Evolutionary conservation across 352 stramenopile species (phyloP), one percentile per base, ranked within the genome.

Genomic region (Globisporangium perplexum): DNA sequence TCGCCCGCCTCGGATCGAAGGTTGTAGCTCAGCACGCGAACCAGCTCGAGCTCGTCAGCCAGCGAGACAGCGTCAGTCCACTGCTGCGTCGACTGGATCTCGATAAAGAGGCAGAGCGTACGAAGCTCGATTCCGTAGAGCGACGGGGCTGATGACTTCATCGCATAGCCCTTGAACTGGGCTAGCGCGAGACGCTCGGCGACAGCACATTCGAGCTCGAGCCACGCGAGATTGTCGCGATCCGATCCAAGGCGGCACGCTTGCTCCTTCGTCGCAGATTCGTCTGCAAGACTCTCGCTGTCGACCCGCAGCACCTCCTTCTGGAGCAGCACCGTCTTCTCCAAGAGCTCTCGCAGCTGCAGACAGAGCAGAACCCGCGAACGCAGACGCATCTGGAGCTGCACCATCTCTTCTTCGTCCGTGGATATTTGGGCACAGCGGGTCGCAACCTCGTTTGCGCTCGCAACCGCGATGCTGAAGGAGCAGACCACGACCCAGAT

Each of bases 401-500:
- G 33, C 23, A 33, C 30, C 18, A 35, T 8, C 3, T 38, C 46
- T 18, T 11, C 39, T 24, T 45, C 8, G 20, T 3, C 3, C 18
- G 11, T 22, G 17, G 38, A 10, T 17, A 60, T 54, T 39, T 18
- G 38, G 1, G 50, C 31, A 17, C 48, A 3, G 10, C 28, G 24
- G 10, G 33, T n/a, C 12, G 52, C 41, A 10, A 57, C 54, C 35
- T 24, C 28, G 44, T 70, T 73, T 7, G 56, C 57, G 30, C 62
- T 68, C 22, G 22, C 46, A 30, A 87, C 60, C n/a, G 65, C 47
- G 38, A 87, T 41, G 28, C 81, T 69, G 4, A 87, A 47, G 8
- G 63, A 66, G 42, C 76, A 83, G 11, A 77, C 57, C n/a, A 87
- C 39, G 39, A 62, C 72, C 76, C 76, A 87, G 22, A 86, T 74